These are phyloP conservation scores for Puccinia triticina DNA, from an alignment of 1,284 basidiomycete genomes.

Conservation along the genomic window DNA sequence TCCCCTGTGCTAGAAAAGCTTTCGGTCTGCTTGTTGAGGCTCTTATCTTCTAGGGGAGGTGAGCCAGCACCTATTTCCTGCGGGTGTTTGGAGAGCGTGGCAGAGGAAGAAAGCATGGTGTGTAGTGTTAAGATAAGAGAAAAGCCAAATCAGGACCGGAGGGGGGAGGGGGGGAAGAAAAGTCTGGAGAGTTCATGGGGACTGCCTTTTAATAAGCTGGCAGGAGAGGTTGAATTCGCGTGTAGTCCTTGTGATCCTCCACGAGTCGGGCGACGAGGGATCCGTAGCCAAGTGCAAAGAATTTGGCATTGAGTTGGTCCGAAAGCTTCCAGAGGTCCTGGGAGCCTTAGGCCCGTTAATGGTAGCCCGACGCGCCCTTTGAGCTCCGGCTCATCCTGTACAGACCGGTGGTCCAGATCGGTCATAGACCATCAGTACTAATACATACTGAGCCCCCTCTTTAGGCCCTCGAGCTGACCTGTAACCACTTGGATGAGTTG, in stretches of 20 bases:
- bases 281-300: slow-evolving; percentile 96
- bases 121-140: not conserved
- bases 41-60: not conserved
- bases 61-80: not conserved
- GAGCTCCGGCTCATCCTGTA: too few relatives aligned
- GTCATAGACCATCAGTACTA: too few relatives aligned
- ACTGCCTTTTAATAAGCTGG: not conserved
- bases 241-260: slow-evolving; percentile 98
- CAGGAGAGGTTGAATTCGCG: slow-evolving; percentile 83
- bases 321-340: slow-evolving; percentile 56
- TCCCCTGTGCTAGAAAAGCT: slow-evolving; percentile 28
- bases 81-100: slow-evolving; percentile 1
- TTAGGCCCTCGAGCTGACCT: too few relatives aligned
- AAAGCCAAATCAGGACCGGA: not conserved
- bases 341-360: too few relatives aligned
- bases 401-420: too few relatives aligned
- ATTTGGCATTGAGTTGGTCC: slow-evolving; percentile 75
- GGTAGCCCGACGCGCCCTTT: too few relatives aligned
- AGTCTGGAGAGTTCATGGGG: not conserved
- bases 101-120: not conserved
- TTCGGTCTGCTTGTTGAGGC: not conserved
- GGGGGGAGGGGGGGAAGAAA: not conserved
- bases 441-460: too few relatives aligned
- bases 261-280: slow-evolving; percentile 97
- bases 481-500: too few relatives aligned